Base-by-base conservation (phyloP, 257 asterid species). In the Datura wrightii region DNA sequence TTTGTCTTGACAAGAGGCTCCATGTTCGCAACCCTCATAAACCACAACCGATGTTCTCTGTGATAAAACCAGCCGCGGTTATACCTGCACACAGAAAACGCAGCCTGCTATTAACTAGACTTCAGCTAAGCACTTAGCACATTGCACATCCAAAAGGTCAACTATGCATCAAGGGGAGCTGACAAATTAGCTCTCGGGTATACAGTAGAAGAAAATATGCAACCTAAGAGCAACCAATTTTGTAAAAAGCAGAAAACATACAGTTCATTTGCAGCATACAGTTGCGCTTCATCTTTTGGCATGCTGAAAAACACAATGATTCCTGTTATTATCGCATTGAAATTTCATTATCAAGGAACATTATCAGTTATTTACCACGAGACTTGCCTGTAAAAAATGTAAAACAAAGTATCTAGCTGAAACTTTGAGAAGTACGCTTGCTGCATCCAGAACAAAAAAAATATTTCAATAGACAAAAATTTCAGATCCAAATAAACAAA, bases 261-360 rank as follows among this genome's bases (percentile, higher is more conserved):
- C 99, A 95, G 91, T 87, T 95, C 99, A 71, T 90, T 93, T 85
- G 96, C 97, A 13, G 99, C 97, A 87, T 83, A 91, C 86, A 95
- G 90, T 87, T 95, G 99, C 0, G 98, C 97, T 88, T 93, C 96
- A 2, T 93, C 99, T 89, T 88, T 93, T 37, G 99, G 98, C 99
- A 95, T 95, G 95, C 99, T 94, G 88, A 83, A 86, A 85, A 85
- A 87, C 65, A 87, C 72, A 70, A 83, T 81, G 44, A 48, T 52
- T 78, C 63, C 63, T 52, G 82, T 78, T 78, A 52, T 78, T 24
- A 78, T 78, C 14, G 34, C 48, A 52, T 34, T 76, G 46, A 53
- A 78, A 78, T 52, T 52, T 78, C 24, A 52, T 2, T 52, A 52
- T 78, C 82, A 52, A 52, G 63, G 82, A 52, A 78, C 48, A 78